Conservation (phyloP, 2,329 filamentous ascomycete genomes). For the Oidium heveae region DNA sequence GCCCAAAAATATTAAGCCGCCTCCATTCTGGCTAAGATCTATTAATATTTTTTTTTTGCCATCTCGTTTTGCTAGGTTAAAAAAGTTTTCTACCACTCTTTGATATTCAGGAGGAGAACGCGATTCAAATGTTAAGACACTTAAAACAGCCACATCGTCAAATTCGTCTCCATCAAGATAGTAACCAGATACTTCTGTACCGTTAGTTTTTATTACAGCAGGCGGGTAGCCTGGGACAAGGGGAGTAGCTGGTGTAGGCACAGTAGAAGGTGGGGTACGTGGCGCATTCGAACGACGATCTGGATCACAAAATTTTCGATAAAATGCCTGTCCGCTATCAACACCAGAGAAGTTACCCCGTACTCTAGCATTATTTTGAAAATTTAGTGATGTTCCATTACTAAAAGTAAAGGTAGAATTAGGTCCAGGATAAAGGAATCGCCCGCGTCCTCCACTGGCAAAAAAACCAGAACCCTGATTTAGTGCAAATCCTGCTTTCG, state of each 20-base stretch:
- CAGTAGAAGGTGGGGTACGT: neutral
- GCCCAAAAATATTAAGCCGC: no score
- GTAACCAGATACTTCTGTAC: conserved; percentile 10
- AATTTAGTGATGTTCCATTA: conserved; percentile 15
- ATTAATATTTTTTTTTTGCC: conserved; percentile 35
- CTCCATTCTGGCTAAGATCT: conserved; percentile 31
- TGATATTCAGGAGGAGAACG: conserved; percentile 10
- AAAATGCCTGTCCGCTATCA: conserved; percentile 11
- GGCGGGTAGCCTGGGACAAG: conserved; percentile 9
- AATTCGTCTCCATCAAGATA: conserved; percentile 10
- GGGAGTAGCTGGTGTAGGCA: neutral
- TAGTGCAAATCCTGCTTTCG: conserved; percentile 10
- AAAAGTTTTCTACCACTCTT: conserved; percentile 15
- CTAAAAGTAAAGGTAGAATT: conserved; percentile 17
- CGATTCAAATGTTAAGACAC: conserved; percentile 9
- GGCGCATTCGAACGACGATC: neutral
- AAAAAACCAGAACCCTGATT: conserved; percentile 15
- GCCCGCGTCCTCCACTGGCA: conserved; percentile 13
- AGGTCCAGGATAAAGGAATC: conserved; percentile 17
- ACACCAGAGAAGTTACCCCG: conserved; percentile 14
- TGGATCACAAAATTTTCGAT: conserved; percentile 8
- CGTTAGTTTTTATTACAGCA: conserved; percentile 8
- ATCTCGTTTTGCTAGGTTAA: conserved; percentile 19
- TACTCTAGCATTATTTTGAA: conserved; percentile 15
- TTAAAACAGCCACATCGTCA: conserved; percentile 13